These are phyloP conservation scores for Liriodendron chinense DNA, from an alignment of 164 flowering plant species.

Conservation along the genomic window DNA sequence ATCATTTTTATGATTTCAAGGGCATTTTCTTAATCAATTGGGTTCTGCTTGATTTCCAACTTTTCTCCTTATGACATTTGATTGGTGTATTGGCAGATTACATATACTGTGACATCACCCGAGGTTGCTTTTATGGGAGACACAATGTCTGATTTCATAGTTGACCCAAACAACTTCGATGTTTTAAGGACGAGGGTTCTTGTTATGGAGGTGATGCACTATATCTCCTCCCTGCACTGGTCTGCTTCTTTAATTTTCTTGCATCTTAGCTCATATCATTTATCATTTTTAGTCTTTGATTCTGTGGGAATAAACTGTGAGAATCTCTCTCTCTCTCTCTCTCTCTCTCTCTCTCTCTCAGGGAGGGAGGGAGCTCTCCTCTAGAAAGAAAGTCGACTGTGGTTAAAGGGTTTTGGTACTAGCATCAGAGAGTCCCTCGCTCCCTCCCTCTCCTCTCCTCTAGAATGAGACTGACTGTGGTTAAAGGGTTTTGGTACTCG, in stretches of 20 bases:
- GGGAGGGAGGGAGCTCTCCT: too few species aligned
- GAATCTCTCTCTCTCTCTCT: too few species aligned
- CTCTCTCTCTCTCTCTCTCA: too few species aligned
- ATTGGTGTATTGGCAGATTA: slow-evolving; percentile 51
- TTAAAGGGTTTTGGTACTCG: too few species aligned
- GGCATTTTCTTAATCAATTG: neutral
- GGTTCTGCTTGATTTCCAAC: neutral
- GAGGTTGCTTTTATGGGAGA: slow-evolving; percentile 98
- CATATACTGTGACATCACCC: slow-evolving; percentile 62
- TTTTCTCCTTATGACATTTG: neutral
- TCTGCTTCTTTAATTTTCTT: neutral
- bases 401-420: too few species aligned
- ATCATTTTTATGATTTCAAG: neutral
- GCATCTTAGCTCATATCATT: neutral
- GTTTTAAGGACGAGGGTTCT: slow-evolving; percentile 73
- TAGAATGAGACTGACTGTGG: too few species aligned
- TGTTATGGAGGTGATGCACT: slow-evolving; percentile 68
- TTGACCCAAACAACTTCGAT: slow-evolving; percentile 53
- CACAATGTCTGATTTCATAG: slow-evolving; percentile 82
- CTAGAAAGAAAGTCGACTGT: too few species aligned
- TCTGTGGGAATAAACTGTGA: neutral
- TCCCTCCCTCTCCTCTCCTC: too few species aligned
- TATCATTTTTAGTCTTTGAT: neutral
- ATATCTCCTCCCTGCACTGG: neutral
- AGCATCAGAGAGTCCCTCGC: too few species aligned